Evolutionary conservation across 176 grass and related monocot genomes (phyloP), one percentile per base, ranked within the genome.

Genomic region (Tuctoria greenei): DNA sequence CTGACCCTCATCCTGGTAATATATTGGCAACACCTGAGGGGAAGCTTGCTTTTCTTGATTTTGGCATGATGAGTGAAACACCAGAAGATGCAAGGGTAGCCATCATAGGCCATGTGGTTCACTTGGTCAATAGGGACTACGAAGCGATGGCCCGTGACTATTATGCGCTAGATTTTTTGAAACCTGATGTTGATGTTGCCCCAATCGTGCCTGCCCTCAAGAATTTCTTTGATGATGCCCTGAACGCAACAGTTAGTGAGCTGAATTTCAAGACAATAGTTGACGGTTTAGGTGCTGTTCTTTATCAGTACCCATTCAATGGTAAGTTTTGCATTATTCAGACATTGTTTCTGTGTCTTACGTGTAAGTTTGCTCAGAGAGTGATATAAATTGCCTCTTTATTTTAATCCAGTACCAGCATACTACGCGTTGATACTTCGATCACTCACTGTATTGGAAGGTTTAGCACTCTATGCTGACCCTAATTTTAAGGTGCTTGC

Each of bases 11-110:
- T 85, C 95, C 95, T 78, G 95, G 95, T 76, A 98, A 98, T 86
- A 81, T 98, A 61, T 76, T 98, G 58, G 91, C 95, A 34, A 98
- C 95, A 44, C 82, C 95, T 39, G 95, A 92, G 64, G 95, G 95
- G 28, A 98, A 92, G 37, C 89, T 98, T 72, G 89, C 95, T 78
- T 98, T 98, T 90, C 84, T 98, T 77, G 91, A 94, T 88, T 98
- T 98, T 72, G 95, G 95, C 36, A 98, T 94, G 95, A 98, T 98
- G 95, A 94, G 91, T 68, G 95, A 98, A 83, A 98, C 95, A 61
- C 95, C 95, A 55, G 95, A 98, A 51, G 91, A 90, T 69, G 95
- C 95, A 50, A 86, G 95, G 62, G 84, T 87, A 74, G 95, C 95
- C 64, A 98, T 98, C 54, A 98, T 98, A 64, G 86, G 95, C 38